Conservation (phyloP, 2,329 filamentous ascomycete genomes). For the Xenosphaeropsis pyriputrescens region DNA sequence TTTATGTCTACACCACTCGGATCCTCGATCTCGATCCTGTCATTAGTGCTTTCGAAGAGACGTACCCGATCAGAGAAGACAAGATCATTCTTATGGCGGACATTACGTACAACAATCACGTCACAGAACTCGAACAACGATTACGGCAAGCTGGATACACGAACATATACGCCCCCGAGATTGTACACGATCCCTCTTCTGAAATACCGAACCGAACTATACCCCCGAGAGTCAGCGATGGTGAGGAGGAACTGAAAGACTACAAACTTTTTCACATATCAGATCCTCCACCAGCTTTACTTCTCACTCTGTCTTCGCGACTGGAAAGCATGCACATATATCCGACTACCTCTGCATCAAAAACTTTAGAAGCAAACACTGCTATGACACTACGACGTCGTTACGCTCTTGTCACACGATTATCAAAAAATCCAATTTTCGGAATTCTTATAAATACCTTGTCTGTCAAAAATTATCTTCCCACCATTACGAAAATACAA, state of each 20-base stretch:
- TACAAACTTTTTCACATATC: constrained; percentile 71
- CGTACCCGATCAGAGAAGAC: constrained; percentile 47
- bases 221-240: constrained; percentile 27
- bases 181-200: constrained; percentile 67
- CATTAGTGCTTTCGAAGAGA: constrained; percentile 42
- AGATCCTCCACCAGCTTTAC: constrained; percentile 68
- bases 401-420: constrained; percentile 71
- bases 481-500: constrained; percentile 62
- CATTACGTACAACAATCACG: constrained; percentile 69
- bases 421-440: constrained; percentile 71
- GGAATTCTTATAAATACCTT: constrained; percentile 95
- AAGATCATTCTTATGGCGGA: constrained; percentile 78
- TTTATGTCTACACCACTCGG: constrained; percentile 78
- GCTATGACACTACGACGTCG: constrained; percentile 57
- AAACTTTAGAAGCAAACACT: constrained; percentile 22
- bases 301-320: constrained; percentile 75
- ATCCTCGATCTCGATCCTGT: constrained; percentile 47
- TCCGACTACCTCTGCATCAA: constrained; percentile 31
- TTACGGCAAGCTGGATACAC: constrained; percentile 53
- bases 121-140: constrained; percentile 37
- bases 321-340: constrained; percentile 69
- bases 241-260: constrained; percentile 23
- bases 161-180: constrained; percentile 51
- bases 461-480: constrained; percentile 78
- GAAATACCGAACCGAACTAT: constrained; percentile 73